These are phyloP conservation scores for Yamadazyma paraphyllophila DNA, from an alignment of 805 yeast genomes.

Conservation along the genomic window DNA sequence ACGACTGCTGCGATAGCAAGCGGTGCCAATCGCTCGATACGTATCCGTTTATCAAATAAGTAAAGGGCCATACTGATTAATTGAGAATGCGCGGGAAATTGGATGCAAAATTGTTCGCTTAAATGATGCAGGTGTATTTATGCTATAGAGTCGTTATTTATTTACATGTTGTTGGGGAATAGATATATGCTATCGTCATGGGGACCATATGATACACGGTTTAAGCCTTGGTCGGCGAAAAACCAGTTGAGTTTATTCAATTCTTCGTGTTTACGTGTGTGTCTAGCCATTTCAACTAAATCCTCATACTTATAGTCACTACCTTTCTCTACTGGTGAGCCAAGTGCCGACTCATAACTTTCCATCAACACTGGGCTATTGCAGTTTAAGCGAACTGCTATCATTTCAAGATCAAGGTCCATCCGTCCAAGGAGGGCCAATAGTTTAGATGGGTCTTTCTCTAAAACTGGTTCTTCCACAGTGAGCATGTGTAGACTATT, in stretches of 20 bases:
- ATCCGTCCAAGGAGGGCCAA: slow-evolving; percentile 9
- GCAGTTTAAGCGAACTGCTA: slow-evolving; percentile 9
- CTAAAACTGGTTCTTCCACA: slow-evolving; percentile 27
- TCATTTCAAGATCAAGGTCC: slow-evolving; percentile 10
- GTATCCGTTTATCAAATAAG: slow-evolving; percentile 1
- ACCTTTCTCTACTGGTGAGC: background rate
- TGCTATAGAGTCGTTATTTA: background rate
- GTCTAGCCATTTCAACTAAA: slow-evolving; percentile 2
- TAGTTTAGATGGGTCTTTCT: slow-evolving; percentile 23
- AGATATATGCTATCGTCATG: slow-evolving; percentile 3
- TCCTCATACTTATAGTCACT: slow-evolving; percentile 5
- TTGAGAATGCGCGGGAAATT: background rate
- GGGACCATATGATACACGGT: background rate
- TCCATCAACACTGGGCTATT: slow-evolving; percentile 2
- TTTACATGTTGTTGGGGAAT: background rate
- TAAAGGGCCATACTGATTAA: slow-evolving; percentile 1
- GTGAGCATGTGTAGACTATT: slow-evolving; percentile 26
- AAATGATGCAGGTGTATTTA: background rate
- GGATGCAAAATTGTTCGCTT: background rate
- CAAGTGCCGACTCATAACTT: slow-evolving; percentile 2
- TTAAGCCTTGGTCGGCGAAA: slow-evolving; percentile 3
- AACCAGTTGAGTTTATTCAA: background rate
- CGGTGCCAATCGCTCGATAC: slow-evolving; percentile 1
- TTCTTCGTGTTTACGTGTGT: background rate
- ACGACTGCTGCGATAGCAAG: background rate